phyloP scores from a whole-genome alignment of 2,329 filamentous ascomycete species.

The Aspergillus thermomutatus region DNA sequence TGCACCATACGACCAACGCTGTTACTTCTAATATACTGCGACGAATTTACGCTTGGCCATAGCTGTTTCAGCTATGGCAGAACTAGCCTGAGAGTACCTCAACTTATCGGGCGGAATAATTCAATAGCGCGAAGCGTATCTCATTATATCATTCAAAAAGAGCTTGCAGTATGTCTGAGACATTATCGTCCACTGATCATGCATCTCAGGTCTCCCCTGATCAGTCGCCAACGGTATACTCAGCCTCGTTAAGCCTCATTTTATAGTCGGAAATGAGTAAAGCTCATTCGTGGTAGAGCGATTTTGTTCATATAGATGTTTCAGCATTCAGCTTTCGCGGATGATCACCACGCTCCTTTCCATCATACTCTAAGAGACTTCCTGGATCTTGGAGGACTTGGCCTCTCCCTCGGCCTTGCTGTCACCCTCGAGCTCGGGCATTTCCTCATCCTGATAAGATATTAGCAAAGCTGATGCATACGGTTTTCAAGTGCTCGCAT shows the following conservation, averaged over 20 bases:
- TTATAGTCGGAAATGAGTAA: background rate
- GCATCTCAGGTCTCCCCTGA: background rate
- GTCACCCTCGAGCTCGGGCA: conserved; percentile 64
- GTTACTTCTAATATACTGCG: background rate
- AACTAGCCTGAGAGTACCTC: background rate
- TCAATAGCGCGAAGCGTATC: background rate
- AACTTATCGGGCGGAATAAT: background rate
- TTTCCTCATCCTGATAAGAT: conserved; percentile 64
- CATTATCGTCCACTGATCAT: background rate
- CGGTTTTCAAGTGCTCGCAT: background rate
- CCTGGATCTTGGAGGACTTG: conserved; percentile 37
- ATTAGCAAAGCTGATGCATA: conserved; percentile 3
- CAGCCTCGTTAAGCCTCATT: background rate
- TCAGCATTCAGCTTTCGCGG: conserved; percentile 23
- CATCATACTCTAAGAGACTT: conserved; percentile 28
- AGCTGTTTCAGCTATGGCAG: background rate
- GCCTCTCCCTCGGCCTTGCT: conserved; percentile 38
- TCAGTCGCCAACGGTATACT: background rate
- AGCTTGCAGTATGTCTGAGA: conserved; percentile 13
- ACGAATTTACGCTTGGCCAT: background rate
- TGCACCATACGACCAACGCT: no score
- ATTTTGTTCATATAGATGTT: conserved; percentile 6
- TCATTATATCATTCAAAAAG: background rate
- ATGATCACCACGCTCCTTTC: conserved; percentile 20
- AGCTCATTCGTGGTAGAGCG: background rate